A percentile compares a stretch with the other conserved stretches of the same genome.
Conservation (phyloP, 2,329 filamentous ascomycete species). For the Colletotrichum musae region DNA sequence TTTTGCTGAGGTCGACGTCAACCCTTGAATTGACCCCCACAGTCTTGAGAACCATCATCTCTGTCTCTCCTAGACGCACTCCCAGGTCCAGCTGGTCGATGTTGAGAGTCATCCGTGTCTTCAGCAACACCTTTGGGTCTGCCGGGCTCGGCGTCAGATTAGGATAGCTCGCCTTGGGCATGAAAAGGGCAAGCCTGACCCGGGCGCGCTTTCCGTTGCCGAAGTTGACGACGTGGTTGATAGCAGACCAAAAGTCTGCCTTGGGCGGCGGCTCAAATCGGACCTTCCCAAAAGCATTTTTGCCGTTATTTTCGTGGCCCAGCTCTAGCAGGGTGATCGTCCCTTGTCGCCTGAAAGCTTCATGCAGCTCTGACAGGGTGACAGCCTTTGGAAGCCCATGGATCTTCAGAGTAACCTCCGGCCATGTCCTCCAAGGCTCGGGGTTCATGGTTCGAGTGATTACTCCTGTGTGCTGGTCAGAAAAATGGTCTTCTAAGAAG, state of each 20-base stretch:
- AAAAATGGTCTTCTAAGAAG: no score
- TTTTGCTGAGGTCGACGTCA: slow-evolving; percentile 55
- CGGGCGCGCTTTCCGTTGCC: slow-evolving; percentile 6
- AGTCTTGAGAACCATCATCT: slow-evolving; percentile 73
- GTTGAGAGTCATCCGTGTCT: slow-evolving; percentile 56
- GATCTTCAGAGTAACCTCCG: slow-evolving; percentile 45
- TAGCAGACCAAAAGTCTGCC: slow-evolving; percentile 64
- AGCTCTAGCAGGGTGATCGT: slow-evolving; percentile 71
- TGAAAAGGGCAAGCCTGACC: slow-evolving; percentile 4
- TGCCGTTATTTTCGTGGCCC: slow-evolving; percentile 54
- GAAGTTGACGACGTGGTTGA: slow-evolving; percentile 45
- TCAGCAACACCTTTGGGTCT: slow-evolving; percentile 49
- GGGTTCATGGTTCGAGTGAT: neutral
- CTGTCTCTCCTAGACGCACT: slow-evolving; percentile 64
- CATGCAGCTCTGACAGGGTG: slow-evolving; percentile 62
- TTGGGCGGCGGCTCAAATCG: slow-evolving; percentile 71
- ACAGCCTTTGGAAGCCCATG: slow-evolving; percentile 43
- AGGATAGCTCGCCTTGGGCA: slow-evolving; percentile 3
- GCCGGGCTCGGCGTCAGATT: slow-evolving; percentile 48
- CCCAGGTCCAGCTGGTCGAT: slow-evolving; percentile 73
- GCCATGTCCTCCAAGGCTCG: slow-evolving; percentile 52
- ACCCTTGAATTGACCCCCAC: slow-evolving; percentile 49
- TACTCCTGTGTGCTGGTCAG: neutral
- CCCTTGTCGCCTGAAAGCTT: slow-evolving; percentile 67
- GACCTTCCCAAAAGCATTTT: slow-evolving; percentile 61